Evolutionary conservation across 306 rosid species (phyloP), one percentile per base, ranked within the genome.

Genomic region (Cicer judaicum): DNA sequence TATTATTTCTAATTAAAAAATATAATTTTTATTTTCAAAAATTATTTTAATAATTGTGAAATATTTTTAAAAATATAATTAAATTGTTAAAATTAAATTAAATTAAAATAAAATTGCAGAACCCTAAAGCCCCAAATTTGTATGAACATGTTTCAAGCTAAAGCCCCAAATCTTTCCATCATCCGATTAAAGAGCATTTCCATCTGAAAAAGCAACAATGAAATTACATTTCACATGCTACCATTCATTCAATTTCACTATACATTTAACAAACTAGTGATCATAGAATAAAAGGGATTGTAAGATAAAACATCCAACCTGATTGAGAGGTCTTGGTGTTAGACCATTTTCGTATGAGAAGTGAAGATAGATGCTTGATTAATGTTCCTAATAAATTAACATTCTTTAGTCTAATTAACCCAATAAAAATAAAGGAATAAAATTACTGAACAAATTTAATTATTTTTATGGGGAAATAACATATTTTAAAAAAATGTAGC

Each of bases 341-440:
- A 52, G 97, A 79, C 85, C 96, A 80, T 63, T 90, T 94, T 97
- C 99, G 90, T 75, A 86, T 92, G 79, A 92, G 82, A 56, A 94
- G 83, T 62, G 93, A 87, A 66, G 95, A 82, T 42, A 94, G n/a
- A 71, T 86, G 99, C 68, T 80, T 94, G 64, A 89, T 80, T 89
- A 94, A 82, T 52, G 95, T 92, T 47, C 96, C 99, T 94, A 87
- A 78, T 69, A 49, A 78, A 82, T 14, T 75, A 81, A 49, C 64
- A 75, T 73, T 36, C 36, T 41, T 65, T 46, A 80, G 65, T 40
- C 41, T 11, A 80, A 71, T 39, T 19, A 59, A 53, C 54, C 7
- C 34, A 34, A 8, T 15, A 5, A 56, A 7, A 15, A 34, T 1
- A 63, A 10, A 11, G 0, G 46, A 7, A 67, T 7, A 42, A 72